Evolutionary conservation across 148 eudicot species (phyloP).

Genomic region (Drosera capensis): DNA sequence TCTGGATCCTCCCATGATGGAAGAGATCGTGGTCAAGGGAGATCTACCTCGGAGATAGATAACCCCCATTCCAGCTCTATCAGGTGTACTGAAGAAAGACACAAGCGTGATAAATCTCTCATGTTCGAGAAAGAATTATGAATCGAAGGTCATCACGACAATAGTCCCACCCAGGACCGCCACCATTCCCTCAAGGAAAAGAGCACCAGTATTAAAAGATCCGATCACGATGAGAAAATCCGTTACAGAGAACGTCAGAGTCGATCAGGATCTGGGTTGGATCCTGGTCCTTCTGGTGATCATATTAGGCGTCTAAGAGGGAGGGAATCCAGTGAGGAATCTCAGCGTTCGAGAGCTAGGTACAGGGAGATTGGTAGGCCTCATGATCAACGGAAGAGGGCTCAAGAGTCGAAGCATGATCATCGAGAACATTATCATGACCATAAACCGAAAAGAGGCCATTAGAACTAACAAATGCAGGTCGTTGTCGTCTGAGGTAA

Average conservation of each 20-base stretch:
- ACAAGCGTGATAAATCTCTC: slow-evolving; percentile 14
- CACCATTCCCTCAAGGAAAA: slow-evolving; percentile 7
- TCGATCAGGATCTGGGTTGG: slow-evolving; percentile 16
- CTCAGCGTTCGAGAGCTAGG: slow-evolving; percentile 13
- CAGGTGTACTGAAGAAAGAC: slow-evolving; percentile 15
- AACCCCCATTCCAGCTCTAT: slow-evolving; percentile 11
- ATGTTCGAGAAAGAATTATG: slow-evolving; percentile 13
- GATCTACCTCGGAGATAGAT: slow-evolving; percentile 28
- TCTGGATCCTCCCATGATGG: slow-evolving; percentile 13
- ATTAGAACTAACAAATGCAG: slow-evolving; percentile 13
- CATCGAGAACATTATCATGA: slow-evolving; percentile 17
- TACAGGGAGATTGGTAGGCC: slow-evolving; percentile 8
- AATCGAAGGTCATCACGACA: slow-evolving; percentile 13
- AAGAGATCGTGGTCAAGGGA: slow-evolving; percentile 25
- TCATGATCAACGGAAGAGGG: slow-evolving; percentile 23
- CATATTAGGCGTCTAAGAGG: slow-evolving; percentile 14
- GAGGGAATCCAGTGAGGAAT: slow-evolving; percentile 10
- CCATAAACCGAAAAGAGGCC: slow-evolving; percentile 31
- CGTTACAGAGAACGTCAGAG: slow-evolving; percentile 13
- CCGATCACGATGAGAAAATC: slow-evolving; percentile 15
- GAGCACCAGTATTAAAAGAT: slow-evolving; percentile 12
- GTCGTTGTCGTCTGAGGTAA: slow-evolving; percentile 26
- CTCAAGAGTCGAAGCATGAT: slow-evolving; percentile 20
- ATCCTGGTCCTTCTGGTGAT: slow-evolving; percentile 19
- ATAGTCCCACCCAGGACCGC: slow-evolving; percentile 15